A percentile compares a stretch with the other conserved stretches of the same genome.
Conservation (phyloP, 306 rosid genomes). For the Gastrolobium villosum region DNA sequence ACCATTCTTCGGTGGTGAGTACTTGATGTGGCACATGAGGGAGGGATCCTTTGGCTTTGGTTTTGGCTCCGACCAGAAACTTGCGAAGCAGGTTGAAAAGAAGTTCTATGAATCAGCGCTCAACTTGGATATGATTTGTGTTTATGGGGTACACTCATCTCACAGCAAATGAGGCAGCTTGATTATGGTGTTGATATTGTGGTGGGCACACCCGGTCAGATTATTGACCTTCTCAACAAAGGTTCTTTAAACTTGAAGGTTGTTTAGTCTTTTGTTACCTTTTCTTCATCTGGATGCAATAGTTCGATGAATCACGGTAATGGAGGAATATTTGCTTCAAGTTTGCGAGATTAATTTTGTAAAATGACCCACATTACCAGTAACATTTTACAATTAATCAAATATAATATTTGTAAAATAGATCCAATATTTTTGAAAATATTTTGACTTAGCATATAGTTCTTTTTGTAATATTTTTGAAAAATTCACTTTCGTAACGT, state of each 20-base stretch:
- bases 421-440: too few species aligned
- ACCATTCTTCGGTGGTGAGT: too few species aligned
- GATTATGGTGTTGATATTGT: constrained; percentile 91
- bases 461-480: too few species aligned
- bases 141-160: constrained; percentile 93
- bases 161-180: constrained; percentile 87
- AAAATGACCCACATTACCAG: too few species aligned
- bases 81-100: constrained; percentile 88
- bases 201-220: constrained; percentile 97
- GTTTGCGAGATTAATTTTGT: too few species aligned
- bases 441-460: too few species aligned
- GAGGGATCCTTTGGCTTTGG: constrained; percentile 90
- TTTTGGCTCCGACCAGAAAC: constrained; percentile 95
- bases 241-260: constrained; percentile 86
- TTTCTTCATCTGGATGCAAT: too few species aligned
- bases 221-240: constrained; percentile 91
- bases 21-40: constrained; percentile 70
- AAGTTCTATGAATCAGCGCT: constrained; percentile 87
- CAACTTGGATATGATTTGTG: constrained; percentile 87
- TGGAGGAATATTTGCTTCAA: too few species aligned
- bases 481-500: too few species aligned
- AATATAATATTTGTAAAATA: too few species aligned
- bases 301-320: too few species aligned
- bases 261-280: constrained; percentile 81
- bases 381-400: too few species aligned